Conservation (phyloP, 148 eudicot species). For the Silene latifolia region DNA sequence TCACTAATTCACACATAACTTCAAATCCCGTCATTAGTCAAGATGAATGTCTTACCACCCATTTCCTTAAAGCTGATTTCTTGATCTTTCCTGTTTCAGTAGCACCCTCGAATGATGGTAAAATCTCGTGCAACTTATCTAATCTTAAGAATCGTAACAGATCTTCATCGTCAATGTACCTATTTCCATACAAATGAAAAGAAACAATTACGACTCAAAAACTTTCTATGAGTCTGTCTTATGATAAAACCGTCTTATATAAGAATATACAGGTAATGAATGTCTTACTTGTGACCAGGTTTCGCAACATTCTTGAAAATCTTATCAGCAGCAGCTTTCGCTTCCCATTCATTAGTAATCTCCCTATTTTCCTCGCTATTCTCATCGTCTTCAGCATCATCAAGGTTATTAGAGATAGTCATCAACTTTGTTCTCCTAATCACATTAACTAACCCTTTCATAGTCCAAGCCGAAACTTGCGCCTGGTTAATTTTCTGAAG, state of each 20-base stretch:
- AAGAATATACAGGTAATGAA: background rate
- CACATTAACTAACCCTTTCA: constrained; percentile 59
- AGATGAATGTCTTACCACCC: constrained; percentile 59
- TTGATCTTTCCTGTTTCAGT: constrained; percentile 57
- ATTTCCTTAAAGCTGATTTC: constrained; percentile 55
- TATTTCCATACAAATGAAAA: constrained; percentile 18
- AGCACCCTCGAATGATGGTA: constrained; percentile 61
- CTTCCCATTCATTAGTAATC: constrained; percentile 73
- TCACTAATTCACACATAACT: no score
- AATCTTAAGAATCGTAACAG: constrained; percentile 56
- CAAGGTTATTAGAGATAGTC: constrained; percentile 50
- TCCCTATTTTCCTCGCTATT: constrained; percentile 31
- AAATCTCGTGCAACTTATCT: constrained; percentile 50
- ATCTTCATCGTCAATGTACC: constrained; percentile 75
- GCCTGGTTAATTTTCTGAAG: constrained; percentile 61
- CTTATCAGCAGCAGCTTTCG: constrained; percentile 48
- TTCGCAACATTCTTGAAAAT: constrained; percentile 63
- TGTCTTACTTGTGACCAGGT: constrained; percentile 50
- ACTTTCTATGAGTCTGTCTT: no score
- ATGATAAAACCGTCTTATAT: background rate
- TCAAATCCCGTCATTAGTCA: no score
- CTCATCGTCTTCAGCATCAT: constrained; percentile 42
- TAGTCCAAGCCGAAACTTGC: constrained; percentile 79
- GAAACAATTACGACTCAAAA: background rate
- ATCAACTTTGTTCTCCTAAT: constrained; percentile 49